A percentile compares a stretch with the other conserved stretches of the same genome.
phyloP scores from a whole-genome alignment of 371 early-diverging fungal species.

The Actinomucor elegans region DNA sequence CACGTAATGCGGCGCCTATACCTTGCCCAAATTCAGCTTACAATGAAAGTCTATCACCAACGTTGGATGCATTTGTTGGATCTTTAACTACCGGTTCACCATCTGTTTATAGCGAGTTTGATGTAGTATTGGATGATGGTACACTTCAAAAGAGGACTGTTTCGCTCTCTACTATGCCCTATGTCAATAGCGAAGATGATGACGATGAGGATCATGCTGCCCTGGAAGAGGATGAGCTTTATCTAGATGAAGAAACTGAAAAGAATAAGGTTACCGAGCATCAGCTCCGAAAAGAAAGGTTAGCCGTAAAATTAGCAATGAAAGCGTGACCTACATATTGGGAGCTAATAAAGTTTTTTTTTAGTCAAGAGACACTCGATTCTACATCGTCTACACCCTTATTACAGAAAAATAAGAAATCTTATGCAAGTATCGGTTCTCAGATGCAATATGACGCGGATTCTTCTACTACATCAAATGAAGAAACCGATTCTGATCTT shows the following conservation, averaged over 20 bases:
- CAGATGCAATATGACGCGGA: not conserved
- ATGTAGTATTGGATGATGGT: constrained; percentile 37
- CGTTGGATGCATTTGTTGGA: constrained; percentile 3
- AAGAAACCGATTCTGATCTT: constrained; percentile 10
- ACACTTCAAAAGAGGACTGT: constrained; percentile 31
- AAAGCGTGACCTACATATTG: too few species aligned
- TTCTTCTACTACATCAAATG: constrained; percentile 13
- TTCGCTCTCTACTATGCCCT: constrained; percentile 31
- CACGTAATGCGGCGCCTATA: constrained; percentile 23
- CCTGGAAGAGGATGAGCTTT: constrained; percentile 1
- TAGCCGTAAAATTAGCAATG: too few species aligned
- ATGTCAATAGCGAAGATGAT: not conserved
- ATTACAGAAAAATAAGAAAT: constrained; percentile 15
- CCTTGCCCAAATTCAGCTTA: constrained; percentile 1
- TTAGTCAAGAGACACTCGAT: constrained; percentile 10
- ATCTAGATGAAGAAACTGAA: not conserved
- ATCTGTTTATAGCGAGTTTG: constrained; percentile 21
- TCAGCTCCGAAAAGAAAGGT: constrained; percentile 4
- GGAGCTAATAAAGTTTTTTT: too few species aligned
- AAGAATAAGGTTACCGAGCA: not conserved
- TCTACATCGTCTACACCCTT: constrained; percentile 8
- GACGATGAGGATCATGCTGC: not conserved
- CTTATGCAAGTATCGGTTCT: constrained; percentile 17
- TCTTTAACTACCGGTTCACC: constrained; percentile 20
- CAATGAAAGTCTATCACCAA: not conserved